phyloP scores from a whole-genome alignment of 768 basidiomycete species.

The Auriscalpium vulgare region DNA sequence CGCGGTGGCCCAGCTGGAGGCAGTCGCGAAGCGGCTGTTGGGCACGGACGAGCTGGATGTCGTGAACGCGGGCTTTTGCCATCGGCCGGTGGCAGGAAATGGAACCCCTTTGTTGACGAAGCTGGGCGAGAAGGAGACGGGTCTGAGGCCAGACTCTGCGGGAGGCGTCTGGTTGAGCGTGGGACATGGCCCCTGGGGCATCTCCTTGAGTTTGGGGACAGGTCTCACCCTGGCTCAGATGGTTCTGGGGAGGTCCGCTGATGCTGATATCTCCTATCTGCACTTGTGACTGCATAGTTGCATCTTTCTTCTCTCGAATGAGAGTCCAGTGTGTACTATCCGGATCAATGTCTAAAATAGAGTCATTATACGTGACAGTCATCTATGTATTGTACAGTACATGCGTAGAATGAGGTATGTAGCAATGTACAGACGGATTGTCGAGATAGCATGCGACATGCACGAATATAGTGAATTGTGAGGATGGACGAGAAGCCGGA shows the following conservation, averaged over 20 bases:
- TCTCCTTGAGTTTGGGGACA: slow-evolving; percentile 25
- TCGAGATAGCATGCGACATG: background rate
- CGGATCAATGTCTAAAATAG: too few relatives aligned
- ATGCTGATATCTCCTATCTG: slow-evolving; percentile 19
- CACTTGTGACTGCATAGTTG: background rate
- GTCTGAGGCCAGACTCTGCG: slow-evolving; percentile 12
- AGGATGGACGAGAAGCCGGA: background rate
- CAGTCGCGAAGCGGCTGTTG: slow-evolving; percentile 11
- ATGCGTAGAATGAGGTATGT: too few relatives aligned
- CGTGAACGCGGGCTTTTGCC: slow-evolving; percentile 24
- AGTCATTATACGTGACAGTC: too few relatives aligned
- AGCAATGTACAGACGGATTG: too few relatives aligned
- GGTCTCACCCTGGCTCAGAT: slow-evolving; percentile 24
- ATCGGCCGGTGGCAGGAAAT: slow-evolving; percentile 26
- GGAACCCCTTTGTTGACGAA: slow-evolving; percentile 25
- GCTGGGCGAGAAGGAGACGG: slow-evolving; percentile 20
- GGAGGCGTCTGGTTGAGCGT: slow-evolving; percentile 25
- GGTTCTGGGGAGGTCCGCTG: slow-evolving; percentile 20
- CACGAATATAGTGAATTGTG: background rate
- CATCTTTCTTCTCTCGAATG: too few relatives aligned
- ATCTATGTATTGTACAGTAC: too few relatives aligned
- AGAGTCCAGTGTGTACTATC: too few relatives aligned
- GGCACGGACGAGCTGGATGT: slow-evolving; percentile 19
- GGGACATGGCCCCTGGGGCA: slow-evolving; percentile 34
- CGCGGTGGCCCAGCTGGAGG: slow-evolving; percentile 7